Base-by-base conservation (phyloP, 2,329 filamentous ascomycete genomes). In the Arthrobotrys sinensis region DNA sequence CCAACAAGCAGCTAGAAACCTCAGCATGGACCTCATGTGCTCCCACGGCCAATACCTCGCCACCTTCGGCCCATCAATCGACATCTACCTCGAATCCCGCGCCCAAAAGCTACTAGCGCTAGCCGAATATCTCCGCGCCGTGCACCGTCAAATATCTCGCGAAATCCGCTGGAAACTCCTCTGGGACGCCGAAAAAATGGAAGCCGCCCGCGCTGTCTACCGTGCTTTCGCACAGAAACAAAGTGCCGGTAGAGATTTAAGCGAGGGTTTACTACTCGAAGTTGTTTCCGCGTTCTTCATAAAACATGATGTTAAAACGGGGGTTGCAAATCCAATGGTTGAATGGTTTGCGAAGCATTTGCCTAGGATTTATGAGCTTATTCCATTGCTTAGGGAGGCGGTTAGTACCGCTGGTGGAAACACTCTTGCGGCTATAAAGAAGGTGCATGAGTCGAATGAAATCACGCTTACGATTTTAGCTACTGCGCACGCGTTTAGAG, bases 171-270 rank as follows among this genome's bases (percentile, higher is more conserved):
- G 94, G 94, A 88, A 88, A 79, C 85, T 99, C 36, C 86, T 99
- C n/a, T 92, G 91, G 87, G 91, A 95, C 82, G 95, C 95, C 0
- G 96, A 99, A 84, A 97, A 94, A 84, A 88, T 98, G 85, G 90
- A 91, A 50, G 92, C 94, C 40, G 93, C 93, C 16, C 88, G 89
- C 77, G 87, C 90, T 53, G 87, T 98, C 43, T 98, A 95, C 94
- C 90, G 63, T 71, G 53, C 81, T 45, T 50, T 79, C 79, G 50
- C 81, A 63, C 64, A 80, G 67, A 66, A 73, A 71, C 75, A 78
- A 45, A 78, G 75, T 21, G 75, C 75, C 3, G 75, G 75, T 1
- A 72, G 72, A 11, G 75, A 78, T 36, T n/a, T 78, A 34, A 78
- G 75, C 62, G 81, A 82, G 55, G 80, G 80, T 4, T 79, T 81